Conservation (phyloP, 140 eudicot species). For the Flaveria floridana region DNA sequence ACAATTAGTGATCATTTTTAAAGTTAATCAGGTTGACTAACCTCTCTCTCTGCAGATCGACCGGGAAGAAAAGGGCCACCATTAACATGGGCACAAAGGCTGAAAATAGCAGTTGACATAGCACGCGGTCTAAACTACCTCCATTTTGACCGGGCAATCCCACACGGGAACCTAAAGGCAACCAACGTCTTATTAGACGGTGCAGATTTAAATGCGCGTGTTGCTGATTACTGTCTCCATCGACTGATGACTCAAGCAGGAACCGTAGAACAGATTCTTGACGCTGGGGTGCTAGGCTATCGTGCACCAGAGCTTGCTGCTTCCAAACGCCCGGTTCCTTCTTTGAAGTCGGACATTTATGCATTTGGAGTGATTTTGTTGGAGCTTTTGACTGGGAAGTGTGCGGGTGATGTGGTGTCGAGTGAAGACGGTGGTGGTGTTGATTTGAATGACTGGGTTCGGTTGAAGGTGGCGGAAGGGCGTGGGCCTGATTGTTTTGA, state of each 20-base stretch:
- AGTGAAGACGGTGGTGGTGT: conserved; percentile 97
- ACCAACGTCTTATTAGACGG: conserved; percentile 81
- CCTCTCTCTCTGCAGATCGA: conserved; percentile 57
- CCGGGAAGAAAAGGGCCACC: conserved; percentile 96
- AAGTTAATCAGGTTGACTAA: neutral
- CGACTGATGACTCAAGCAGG: conserved; percentile 99
- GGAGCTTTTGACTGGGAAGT: conserved; percentile 86
- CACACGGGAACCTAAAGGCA: conserved; percentile 98
- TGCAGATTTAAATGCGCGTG: conserved; percentile 73
- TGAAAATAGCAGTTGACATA: conserved; percentile 87
- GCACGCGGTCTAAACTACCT: conserved; percentile 98
- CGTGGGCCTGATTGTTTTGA: conserved; percentile 86
- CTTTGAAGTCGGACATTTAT: conserved; percentile 88
- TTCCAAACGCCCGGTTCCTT: conserved; percentile 88
- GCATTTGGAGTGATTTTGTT: conserved; percentile 91
- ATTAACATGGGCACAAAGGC: conserved; percentile 83
- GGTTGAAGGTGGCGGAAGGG: conserved; percentile 85
- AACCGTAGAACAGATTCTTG: conserved; percentile 86
- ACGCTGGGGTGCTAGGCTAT: conserved; percentile 93
- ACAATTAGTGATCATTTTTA: neutral
- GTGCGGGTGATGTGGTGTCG: conserved; percentile 97
- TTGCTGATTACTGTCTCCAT: conserved; percentile 94
- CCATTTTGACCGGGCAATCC: conserved; percentile 95
- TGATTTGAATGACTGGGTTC: conserved; percentile 88
- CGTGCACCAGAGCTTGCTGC: conserved; percentile 91